Evolutionary conservation across 352 stramenopile species (phyloP).

Genomic region (Globisporangium yorkense): DNA sequence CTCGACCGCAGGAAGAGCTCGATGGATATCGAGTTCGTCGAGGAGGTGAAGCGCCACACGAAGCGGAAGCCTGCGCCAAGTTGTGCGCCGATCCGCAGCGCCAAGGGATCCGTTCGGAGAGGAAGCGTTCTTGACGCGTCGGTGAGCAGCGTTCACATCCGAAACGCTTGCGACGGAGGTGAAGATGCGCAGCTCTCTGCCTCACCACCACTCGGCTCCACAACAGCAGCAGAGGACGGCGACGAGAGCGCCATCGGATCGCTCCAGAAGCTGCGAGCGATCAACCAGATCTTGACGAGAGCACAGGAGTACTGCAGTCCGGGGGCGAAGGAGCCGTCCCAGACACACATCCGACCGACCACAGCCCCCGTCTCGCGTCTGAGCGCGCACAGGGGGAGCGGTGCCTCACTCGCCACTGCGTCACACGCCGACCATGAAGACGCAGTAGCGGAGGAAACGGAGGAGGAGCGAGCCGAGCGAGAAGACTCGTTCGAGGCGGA

Average conservation of each 20-base stretch:
- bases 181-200: no score
- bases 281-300: constrained; percentile 60
- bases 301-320: constrained; percentile 27
- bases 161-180: constrained; percentile 1
- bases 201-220: no score
- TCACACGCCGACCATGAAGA: neutral
- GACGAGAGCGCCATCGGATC: neutral
- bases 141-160: neutral
- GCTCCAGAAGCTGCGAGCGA: constrained; percentile 47
- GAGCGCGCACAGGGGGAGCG: no score
- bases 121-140: no score
- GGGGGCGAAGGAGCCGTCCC: neutral
- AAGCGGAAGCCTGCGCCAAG: constrained; percentile 6
- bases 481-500: constrained; percentile 3
- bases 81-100: no score
- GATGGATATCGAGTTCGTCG: constrained; percentile 44
- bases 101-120: no score
- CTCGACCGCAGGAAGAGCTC: constrained; percentile 25
- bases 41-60: constrained; percentile 35
- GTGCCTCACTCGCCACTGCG: no score
- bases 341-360: constrained; percentile 1
- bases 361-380: neutral
- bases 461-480: neutral
- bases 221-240: no score
- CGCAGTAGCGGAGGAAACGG: neutral